Percentiles rank a stretch among this genome's conserved stretches.
phyloP scores from a whole-genome alignment of 371 early-diverging fungal genomes.

The Syncephalastrum racemosum region DNA sequence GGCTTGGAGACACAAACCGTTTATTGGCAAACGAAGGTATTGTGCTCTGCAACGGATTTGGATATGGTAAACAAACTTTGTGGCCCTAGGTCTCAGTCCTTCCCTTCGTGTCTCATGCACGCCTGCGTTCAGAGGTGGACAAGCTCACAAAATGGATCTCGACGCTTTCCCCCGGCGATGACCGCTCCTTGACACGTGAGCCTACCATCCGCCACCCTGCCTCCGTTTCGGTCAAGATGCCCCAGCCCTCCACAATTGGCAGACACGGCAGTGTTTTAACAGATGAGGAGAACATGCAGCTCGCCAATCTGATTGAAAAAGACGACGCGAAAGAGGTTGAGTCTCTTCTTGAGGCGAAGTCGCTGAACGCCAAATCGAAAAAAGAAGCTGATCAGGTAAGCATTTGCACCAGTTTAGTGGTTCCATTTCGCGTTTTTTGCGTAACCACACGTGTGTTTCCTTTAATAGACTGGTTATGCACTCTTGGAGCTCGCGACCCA shows the following conservation, averaged over 20 bases:
- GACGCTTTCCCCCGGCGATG: constrained; percentile 11
- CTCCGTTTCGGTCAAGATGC: constrained; percentile 14
- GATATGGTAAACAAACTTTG: constrained; percentile 1
- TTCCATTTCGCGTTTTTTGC: constrained; percentile 1
- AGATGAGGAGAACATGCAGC: constrained; percentile 5
- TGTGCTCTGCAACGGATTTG: not conserved
- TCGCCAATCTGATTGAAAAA: constrained; percentile 13
- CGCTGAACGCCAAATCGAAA: constrained; percentile 6
- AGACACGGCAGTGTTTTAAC: constrained; percentile 3
- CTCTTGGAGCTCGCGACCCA: constrained; percentile 57
- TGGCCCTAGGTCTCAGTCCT: constrained; percentile 30
- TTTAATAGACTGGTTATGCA: constrained; percentile 41
- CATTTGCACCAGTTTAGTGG: not conserved
- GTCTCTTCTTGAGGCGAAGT: not conserved
- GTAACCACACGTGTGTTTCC: constrained; percentile 5
- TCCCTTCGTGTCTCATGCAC: constrained; percentile 33
- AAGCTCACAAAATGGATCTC: constrained; percentile 31
- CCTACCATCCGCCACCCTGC: constrained; percentile 11
- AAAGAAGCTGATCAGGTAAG: constrained; percentile 14
- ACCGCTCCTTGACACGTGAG: constrained; percentile 12
- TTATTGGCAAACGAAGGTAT: constrained; percentile 58
- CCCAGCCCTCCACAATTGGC: constrained; percentile 4
- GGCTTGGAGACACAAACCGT: constrained; percentile 42
- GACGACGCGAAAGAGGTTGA: constrained; percentile 9
- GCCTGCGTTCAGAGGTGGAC: constrained; percentile 30